A percentile compares a stretch with the other conserved stretches of the same genome.
Conservation (phyloP, 768 basidiomycete species). For the Clavaria fumosa region DNA sequence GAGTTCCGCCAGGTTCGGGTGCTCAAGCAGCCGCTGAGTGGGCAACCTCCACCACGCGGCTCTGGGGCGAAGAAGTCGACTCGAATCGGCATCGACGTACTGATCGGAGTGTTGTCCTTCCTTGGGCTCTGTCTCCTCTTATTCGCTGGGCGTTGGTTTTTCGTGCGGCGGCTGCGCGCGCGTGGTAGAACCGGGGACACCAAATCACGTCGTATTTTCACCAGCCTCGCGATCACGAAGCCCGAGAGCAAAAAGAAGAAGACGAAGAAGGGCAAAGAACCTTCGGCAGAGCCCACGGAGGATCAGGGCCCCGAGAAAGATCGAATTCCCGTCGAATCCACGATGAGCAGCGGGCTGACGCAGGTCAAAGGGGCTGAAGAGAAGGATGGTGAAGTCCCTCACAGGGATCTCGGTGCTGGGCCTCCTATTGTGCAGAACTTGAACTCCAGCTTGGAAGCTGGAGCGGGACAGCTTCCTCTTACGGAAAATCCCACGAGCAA, state of each 20-base stretch:
- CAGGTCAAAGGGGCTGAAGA: constrained; percentile 6
- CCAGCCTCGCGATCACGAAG: constrained; percentile 19
- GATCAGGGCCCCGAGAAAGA: constrained; percentile 25
- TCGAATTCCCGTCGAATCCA: constrained; percentile 19
- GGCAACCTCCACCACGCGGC: constrained; percentile 6
- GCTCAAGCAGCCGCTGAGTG: constrained; percentile 38
- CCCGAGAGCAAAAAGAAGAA: constrained; percentile 14
- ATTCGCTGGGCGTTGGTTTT: constrained; percentile 39
- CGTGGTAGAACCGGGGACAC: constrained; percentile 3
- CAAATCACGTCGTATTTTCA: constrained; percentile 3
- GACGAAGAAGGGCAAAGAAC: constrained; percentile 23
- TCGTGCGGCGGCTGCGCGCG: constrained; percentile 25
- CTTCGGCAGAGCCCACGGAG: constrained; percentile 23
- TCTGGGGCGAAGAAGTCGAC: constrained; percentile 25
- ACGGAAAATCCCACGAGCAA: too few species aligned
- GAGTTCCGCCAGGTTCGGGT: constrained; percentile 63
- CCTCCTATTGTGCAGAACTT: too few species aligned
- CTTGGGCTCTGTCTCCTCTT: constrained; percentile 37
- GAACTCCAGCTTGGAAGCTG: too few species aligned
- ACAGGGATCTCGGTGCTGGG: too few species aligned
- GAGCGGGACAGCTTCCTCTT: too few species aligned
- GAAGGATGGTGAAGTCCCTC: not conserved
- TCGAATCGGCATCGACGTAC: constrained; percentile 47
- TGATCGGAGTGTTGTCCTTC: constrained; percentile 44
- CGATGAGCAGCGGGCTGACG: constrained; percentile 19